Base-by-base conservation (phyloP, 2,329 filamentous ascomycete genomes). In the Ceratocystis eucalypticola region DNA sequence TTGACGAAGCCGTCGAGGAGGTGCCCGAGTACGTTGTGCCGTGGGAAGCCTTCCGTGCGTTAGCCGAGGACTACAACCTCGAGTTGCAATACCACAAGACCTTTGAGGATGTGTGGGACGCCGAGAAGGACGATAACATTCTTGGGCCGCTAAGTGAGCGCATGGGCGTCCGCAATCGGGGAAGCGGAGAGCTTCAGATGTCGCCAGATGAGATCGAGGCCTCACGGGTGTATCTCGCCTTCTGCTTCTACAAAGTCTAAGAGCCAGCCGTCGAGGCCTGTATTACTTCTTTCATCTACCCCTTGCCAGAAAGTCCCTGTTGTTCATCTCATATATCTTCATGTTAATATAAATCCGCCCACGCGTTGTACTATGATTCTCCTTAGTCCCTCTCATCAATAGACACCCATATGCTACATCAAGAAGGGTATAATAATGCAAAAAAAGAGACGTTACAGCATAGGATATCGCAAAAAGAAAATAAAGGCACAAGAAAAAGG, bases 21-120 rank as follows among this genome's bases (percentile, higher is more conserved):
- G 90, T 96, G 6, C 93, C 94, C 1, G 94, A 99, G 77, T 99
- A 96, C 74, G 93, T 99, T 1, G 94, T 99, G 1, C 94, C 94
- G 0, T 99, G 94, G 93, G 92, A 96, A 74, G 92, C 91, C 0
- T 97, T 99, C 78, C 89, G 94, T 77, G 92, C 91, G 30, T 79
- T 97, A 71, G 94, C 94, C 20, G 92, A 96, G 74, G 92, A 97
- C 74, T 99, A 93, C 80, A 96, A 96, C 71, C 84, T 99, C 5
- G 94, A 99, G 75, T 77, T 97, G 71, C 88, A 96, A 76, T 99
- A 96, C 73, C 89, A 95, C 72, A 93, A 93, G 75, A 84, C 88
- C 0, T 99, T 99, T 74, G 78, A 84, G 50, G 92, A 97, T 70
- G 88, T 99, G 37, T 97, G 93, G 90, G 85, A 91, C 69, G 83